These are phyloP conservation scores for Hygrocybe punicea DNA, from an alignment of 768 basidiomycete genomes.

Conservation along the genomic window DNA sequence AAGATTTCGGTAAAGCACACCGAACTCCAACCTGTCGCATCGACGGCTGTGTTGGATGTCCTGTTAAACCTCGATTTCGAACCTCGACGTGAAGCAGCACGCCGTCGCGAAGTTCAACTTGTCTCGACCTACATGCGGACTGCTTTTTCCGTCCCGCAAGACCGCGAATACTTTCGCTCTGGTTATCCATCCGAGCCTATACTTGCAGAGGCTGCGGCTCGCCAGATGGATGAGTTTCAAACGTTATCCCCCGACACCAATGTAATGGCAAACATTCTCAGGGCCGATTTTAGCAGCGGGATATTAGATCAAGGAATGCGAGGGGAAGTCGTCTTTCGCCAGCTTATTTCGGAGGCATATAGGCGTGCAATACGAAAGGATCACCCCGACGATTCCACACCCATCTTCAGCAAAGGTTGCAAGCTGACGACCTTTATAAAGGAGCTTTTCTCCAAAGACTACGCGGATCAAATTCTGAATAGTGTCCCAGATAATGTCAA, in stretches of 20 bases:
- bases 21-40: not conserved
- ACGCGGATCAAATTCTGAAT: constrained; percentile 14
- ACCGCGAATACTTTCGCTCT: constrained; percentile 23
- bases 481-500: constrained; percentile 21
- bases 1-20: not conserved
- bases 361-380: constrained; percentile 15
- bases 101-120: constrained; percentile 10
- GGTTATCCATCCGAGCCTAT: constrained; percentile 36
- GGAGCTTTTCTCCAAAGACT: constrained; percentile 16
- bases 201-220: constrained; percentile 32
- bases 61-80: constrained; percentile 16
- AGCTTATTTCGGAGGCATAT: constrained; percentile 25
- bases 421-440: constrained; percentile 19
- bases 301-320: constrained; percentile 17
- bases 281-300: constrained; percentile 3
- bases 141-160: constrained; percentile 22
- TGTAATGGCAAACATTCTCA: constrained; percentile 7
- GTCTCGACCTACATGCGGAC: constrained; percentile 29
- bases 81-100: constrained; percentile 5
- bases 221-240: not conserved
- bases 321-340: constrained; percentile 24
- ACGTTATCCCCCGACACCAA: not conserved
- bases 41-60: constrained; percentile 13
- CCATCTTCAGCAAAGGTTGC: constrained; percentile 18
- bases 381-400: not conserved